Conservation (phyloP, 2,329 filamentous ascomycete genomes). For the Penicillium aurantiogriseum region DNA sequence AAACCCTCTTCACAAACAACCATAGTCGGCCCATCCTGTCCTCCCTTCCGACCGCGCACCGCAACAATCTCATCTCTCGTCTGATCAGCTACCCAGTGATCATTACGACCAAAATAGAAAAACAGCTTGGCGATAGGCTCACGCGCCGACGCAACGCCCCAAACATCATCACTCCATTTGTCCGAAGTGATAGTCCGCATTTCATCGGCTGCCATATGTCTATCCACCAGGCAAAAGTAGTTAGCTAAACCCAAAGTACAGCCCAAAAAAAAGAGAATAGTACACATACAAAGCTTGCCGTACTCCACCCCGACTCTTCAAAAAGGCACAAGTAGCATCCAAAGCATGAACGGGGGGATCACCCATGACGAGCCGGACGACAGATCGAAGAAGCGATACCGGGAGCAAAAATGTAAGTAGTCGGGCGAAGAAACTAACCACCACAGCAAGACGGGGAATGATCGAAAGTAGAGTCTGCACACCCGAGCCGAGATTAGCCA, state of each 20-base stretch:
- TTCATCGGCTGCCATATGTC: slow-evolving; percentile 58
- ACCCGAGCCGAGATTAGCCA: not conserved
- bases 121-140: slow-evolving; percentile 48
- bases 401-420: slow-evolving; percentile 47
- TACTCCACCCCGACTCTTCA: slow-evolving; percentile 51
- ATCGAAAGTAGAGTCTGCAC: slow-evolving; percentile 31
- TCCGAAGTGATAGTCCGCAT: slow-evolving; percentile 57
- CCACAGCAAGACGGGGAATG: slow-evolving; percentile 39
- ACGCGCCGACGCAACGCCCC: slow-evolving; percentile 47
- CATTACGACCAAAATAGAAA: slow-evolving; percentile 59
- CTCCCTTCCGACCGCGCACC: slow-evolving; percentile 36
- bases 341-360: slow-evolving; percentile 43
- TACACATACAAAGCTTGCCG: slow-evolving; percentile 52
- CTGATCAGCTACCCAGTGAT: slow-evolving; percentile 62
- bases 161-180: slow-evolving; percentile 59
- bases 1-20: slow-evolving; percentile 55
- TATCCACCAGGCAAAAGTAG: slow-evolving; percentile 15
- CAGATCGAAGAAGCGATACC: slow-evolving; percentile 34
- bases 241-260: not conserved
- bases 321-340: slow-evolving; percentile 50
- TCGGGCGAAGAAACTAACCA: slow-evolving; percentile 41
- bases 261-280: not conserved
- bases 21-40: slow-evolving; percentile 49
- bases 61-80: slow-evolving; percentile 57
- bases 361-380: slow-evolving; percentile 46